phyloP scores from a whole-genome alignment of 1,139 yeast genomes.

The Geotrichum histeridarum region DNA sequence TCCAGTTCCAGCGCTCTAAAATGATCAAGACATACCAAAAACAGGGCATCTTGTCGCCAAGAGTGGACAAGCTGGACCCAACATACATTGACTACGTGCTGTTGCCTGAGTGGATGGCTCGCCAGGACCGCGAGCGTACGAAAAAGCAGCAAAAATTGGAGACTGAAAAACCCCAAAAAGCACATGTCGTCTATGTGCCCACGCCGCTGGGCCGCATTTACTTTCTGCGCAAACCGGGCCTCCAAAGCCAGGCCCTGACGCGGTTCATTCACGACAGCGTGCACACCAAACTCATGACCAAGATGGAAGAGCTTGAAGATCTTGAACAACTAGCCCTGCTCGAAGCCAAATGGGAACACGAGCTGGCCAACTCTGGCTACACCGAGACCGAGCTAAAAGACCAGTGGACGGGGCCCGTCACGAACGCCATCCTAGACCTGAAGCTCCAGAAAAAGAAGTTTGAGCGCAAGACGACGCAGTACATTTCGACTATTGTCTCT shows the following conservation, averaged over 20 bases:
- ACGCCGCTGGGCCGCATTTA: conserved; percentile 17
- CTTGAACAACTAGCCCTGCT: conserved; percentile 6
- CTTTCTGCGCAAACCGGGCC: conserved; percentile 12
- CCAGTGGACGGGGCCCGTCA: conserved; percentile 12
- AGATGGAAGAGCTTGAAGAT: conserved; percentile 9
- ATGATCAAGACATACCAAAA: conserved; percentile 8
- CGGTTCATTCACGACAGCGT: conserved; percentile 8
- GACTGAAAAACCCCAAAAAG: conserved; percentile 1
- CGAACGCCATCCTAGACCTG: background rate
- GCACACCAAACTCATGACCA: conserved; percentile 4
- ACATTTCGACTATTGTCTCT: conserved; percentile 3
- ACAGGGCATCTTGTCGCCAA: background rate
- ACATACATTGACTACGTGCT: conserved; percentile 13
- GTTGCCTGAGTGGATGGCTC: conserved; percentile 14
- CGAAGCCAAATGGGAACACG: conserved; percentile 16
- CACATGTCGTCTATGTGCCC: conserved; percentile 13
- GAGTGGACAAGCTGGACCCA: conserved; percentile 10
- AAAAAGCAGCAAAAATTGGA: background rate
- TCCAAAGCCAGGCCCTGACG: conserved; percentile 1
- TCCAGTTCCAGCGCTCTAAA: conserved; percentile 2
- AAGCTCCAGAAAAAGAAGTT: background rate
- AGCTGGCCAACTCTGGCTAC: background rate
- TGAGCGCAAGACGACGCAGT: conserved; percentile 1
- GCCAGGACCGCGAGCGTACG: background rate
- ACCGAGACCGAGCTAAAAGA: background rate